A percentile compares a stretch with the other conserved stretches of the same genome.
phyloP scores from a whole-genome alignment of 148 eudicot species.

The Rhododendron kiyosumense region DNA sequence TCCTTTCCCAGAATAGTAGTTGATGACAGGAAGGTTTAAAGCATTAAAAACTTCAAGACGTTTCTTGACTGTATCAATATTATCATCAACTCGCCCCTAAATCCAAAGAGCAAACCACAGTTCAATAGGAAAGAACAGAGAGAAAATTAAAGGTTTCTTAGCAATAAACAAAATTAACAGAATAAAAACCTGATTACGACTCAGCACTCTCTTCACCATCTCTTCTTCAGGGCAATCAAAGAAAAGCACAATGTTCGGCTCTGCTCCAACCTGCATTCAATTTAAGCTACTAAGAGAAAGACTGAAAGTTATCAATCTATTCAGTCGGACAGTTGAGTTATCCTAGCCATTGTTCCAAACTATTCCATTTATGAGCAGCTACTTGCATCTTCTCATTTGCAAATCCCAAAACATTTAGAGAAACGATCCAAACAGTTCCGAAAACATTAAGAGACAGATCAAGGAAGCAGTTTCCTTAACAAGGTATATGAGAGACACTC shows the following conservation, averaged over 20 bases:
- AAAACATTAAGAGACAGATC: neutral
- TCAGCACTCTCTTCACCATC: slow-evolving; percentile 82
- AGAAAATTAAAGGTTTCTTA: neutral
- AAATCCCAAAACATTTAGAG: neutral
- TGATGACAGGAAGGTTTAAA: slow-evolving; percentile 73
- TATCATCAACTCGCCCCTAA: slow-evolving; percentile 90
- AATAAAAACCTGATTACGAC: slow-evolving; percentile 65
- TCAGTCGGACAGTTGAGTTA: neutral
- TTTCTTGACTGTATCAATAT: slow-evolving; percentile 67
- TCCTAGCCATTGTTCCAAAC: neutral
- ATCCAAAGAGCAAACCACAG: slow-evolving; percentile 17
- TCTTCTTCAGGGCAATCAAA: slow-evolving; percentile 89
- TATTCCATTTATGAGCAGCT: neutral
- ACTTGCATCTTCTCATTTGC: neutral
- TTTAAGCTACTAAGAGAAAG: slow-evolving; percentile 4
- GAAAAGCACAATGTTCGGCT: slow-evolving; percentile 85
- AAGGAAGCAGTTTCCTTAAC: neutral
- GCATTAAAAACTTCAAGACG: slow-evolving; percentile 71
- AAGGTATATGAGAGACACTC: slow-evolving; percentile 28
- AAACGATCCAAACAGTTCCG: neutral
- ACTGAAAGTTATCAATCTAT: neutral
- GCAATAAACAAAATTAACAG: neutral
- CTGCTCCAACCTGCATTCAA: slow-evolving; percentile 59
- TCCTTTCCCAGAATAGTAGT: slow-evolving; percentile 68
- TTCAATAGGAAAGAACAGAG: neutral